Evolutionary conservation across 345 rosid genomes (phyloP).

Genomic region (Salix arbutifolia): DNA sequence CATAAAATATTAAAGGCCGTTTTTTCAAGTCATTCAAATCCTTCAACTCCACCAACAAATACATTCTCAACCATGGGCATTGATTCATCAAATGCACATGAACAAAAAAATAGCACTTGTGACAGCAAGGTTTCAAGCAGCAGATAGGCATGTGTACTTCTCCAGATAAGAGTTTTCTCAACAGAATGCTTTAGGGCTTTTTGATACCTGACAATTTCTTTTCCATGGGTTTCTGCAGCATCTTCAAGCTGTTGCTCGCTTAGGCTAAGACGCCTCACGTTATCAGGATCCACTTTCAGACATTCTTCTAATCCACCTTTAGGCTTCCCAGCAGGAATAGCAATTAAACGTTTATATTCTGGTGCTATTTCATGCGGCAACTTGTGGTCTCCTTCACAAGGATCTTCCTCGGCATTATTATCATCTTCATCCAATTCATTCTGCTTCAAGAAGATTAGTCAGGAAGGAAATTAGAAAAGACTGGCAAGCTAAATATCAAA

Average conservation of each 20-base stretch:
- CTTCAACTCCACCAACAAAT: slow-evolving; percentile 1
- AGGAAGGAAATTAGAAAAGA: slow-evolving; percentile 11
- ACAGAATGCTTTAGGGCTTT: not conserved
- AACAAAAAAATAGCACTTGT: not conserved
- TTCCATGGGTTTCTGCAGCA: slow-evolving; percentile 48
- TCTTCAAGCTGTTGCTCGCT: slow-evolving; percentile 60
- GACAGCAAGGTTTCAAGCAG: not conserved
- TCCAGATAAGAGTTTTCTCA: not conserved
- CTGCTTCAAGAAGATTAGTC: slow-evolving; percentile 25
- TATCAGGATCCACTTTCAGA: slow-evolving; percentile 43
- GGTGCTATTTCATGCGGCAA: slow-evolving; percentile 13
- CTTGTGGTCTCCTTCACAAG: slow-evolving; percentile 8
- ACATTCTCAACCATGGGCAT: not conserved
- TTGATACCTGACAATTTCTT: slow-evolving; percentile 49
- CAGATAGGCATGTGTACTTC: not conserved
- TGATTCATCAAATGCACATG: not conserved
- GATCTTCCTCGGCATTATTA: slow-evolving; percentile 22
- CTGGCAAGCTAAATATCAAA: not conserved
- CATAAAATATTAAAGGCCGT: not conserved
- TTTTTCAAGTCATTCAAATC: not conserved
- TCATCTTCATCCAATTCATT: slow-evolving; percentile 38
- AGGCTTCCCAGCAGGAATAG: slow-evolving; percentile 57
- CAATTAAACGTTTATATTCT: slow-evolving; percentile 46
- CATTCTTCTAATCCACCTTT: slow-evolving; percentile 45
- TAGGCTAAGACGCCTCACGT: slow-evolving; percentile 57